Base-by-base conservation (phyloP, 805 yeast species). In the Isabelozyma heimii region DNA sequence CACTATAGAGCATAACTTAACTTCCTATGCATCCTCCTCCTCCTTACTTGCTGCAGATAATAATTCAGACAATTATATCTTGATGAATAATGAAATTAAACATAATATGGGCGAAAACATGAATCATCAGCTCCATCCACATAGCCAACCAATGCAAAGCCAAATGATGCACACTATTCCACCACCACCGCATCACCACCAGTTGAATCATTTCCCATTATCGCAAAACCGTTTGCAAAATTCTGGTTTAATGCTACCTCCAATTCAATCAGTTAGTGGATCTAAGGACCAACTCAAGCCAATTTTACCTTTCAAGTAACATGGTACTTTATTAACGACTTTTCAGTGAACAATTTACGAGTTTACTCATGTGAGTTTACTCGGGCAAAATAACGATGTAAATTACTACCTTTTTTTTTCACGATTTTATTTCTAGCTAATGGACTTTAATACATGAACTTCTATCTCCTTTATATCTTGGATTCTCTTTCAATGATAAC, bases 401-500 rank as follows among this genome's bases (percentile, higher is more conserved):
- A 30, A 30, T 13, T 30, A 30, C n/a, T 27, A 27, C 30, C n/a
- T n/a, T n/a, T n/a, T 27, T 27, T 27, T 27, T 27, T 27, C 30
- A 30, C 35, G 35, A 30, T 13, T 30, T 13, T 30, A 30, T 10
- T 30, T 30, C 35, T 30, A 30, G 35, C 35, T 30, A 30, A 30
- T 30, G 35, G n/a, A 30, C 35, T 30, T 30, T 30, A 30, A 30
- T 30, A 20, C 24, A 20, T 20, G 24, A 10, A 30, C 10, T 30
- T 30, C 35, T 30, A 37, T 13, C 16, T 37, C 17, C 3, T 13
- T 46, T 49, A 63, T 40, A 64, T 52, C 44, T 64, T 65, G 5
- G 35, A 27, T 26, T 61, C 38, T 9, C 47, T 49, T 13, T 58
- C 57, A 10, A 54, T 48, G 1, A 56, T 42, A 27, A 42, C 15